Conservation (phyloP, 202 grass and related monocot species). For the Tripidium arundinaceum region DNA sequence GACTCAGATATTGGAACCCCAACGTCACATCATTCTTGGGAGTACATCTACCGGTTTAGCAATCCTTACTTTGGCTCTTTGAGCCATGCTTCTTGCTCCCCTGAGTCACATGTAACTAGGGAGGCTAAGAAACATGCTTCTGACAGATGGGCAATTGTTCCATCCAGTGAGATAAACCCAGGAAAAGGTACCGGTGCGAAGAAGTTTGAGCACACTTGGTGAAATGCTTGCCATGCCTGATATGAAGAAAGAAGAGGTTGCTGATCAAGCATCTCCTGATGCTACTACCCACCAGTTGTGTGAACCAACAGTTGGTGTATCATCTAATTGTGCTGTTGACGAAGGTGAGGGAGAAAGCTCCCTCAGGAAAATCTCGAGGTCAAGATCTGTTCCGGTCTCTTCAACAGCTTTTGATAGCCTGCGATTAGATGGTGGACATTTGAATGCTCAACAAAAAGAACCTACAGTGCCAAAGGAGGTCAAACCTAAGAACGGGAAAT, state of each 20-base stretch:
- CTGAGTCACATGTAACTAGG: constrained; percentile 72
- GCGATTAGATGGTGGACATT: constrained; percentile 44
- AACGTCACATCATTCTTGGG: too few relatives aligned
- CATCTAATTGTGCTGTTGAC: constrained; percentile 37
- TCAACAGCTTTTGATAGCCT: constrained; percentile 65
- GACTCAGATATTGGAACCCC: too few relatives aligned
- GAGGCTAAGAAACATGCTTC: constrained; percentile 82
- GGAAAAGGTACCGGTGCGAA: constrained; percentile 47
- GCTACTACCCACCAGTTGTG: constrained; percentile 16
- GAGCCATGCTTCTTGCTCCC: constrained; percentile 84
- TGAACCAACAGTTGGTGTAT: constrained; percentile 42
- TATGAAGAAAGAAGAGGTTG: constrained; percentile 60
- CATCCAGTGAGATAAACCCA: constrained; percentile 35
- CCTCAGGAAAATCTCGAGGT: constrained; percentile 67
- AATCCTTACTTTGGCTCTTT: too few relatives aligned
- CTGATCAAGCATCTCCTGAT: constrained; percentile 22
- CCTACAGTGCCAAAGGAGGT: constrained; percentile 24
- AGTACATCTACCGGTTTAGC: too few relatives aligned
- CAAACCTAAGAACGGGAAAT: constrained; percentile 66
- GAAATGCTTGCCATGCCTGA: constrained; percentile 94
- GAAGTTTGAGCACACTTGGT: constrained; percentile 88
- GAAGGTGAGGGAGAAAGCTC: constrained; percentile 34
- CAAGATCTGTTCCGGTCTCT: constrained; percentile 81
- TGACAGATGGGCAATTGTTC: constrained; percentile 68
- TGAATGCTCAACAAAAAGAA: constrained; percentile 25